Evolutionary conservation across 306 rosid genomes (phyloP), one percentile per base, ranked within the genome.

Genomic region (Trichosanthes cucumerina): DNA sequence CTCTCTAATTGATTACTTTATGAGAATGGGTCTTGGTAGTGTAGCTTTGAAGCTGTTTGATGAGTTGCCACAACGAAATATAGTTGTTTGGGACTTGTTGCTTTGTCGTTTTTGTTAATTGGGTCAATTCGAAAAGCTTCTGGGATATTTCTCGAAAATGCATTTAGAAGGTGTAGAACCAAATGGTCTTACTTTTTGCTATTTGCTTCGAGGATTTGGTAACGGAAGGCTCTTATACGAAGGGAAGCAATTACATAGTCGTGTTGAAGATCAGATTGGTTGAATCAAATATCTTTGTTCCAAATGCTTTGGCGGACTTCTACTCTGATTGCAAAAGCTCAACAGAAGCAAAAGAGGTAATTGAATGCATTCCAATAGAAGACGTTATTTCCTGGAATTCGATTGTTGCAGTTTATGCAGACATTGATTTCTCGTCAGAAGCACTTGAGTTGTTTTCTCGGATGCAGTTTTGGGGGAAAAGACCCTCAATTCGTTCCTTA

Each of bases 361-460:
- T 92, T 81, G 86, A 88, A 58, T 89, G 18, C n/a, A 89, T 95
- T 70, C 81, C 77, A 2, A 5, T 80, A 46, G 80, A 83, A 69
- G 89, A 89, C 80, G 91, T 92, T 76, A 95, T 92, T 87, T 95
- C 98, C 4, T 95, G 97, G 97, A 94, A 92, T 80, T 95, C 97
- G 19, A 80, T 95, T 69, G 86, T 89, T 81, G 86, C 80, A 80
- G 93, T 91, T 63, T 73, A 81, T 76, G 85, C 90, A 0, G 89
- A 85, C 6, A 84, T 75, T 13, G 75, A 79, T 81, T 66, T 87
- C 47, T 76, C 82, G 38, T 19, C 28, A 38, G 87, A 88, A 47
- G 88, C 93, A 76, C 79, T 89, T 64, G 81, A 84, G 73, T 69
- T 85, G 23, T 88, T 91, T 80, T 76, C 82, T 52, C 68, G 39